These are phyloP conservation scores for Boletellus deceptivus DNA, from an alignment of 1,284 basidiomycete genomes.

Conservation along the genomic window DNA sequence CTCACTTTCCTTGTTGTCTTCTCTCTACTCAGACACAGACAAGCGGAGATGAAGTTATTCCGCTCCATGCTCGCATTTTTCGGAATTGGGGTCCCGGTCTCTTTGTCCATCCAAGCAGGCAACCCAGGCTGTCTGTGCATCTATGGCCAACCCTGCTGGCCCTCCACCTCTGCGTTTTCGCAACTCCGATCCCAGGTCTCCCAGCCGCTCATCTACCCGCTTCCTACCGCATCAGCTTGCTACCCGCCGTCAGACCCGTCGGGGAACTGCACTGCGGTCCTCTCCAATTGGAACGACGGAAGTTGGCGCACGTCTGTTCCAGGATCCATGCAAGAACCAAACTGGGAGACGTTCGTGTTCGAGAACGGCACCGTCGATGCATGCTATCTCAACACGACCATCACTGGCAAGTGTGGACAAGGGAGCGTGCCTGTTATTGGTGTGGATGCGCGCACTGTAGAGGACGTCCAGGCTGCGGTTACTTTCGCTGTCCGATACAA, in stretches of 20 bases:
- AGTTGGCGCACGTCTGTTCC: constrained; percentile 41
- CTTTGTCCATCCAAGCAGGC: neutral
- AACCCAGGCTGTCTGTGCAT: constrained; percentile 10
- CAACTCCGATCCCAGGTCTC: constrained; percentile 30
- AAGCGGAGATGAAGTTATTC: too few species aligned
- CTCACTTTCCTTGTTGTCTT: too few species aligned
- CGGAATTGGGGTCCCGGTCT: neutral
- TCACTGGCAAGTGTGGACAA: constrained; percentile 13
- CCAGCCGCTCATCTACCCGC: constrained; percentile 29
- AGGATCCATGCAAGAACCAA: constrained; percentile 40
- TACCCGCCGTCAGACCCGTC: constrained; percentile 22
- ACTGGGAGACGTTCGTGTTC: constrained; percentile 41
- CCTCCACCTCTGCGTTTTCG: constrained; percentile 34
- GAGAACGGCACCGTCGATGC: constrained; percentile 41
- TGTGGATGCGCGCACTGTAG: constrained; percentile 30
- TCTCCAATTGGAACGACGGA: constrained; percentile 30
- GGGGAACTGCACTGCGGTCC: constrained; percentile 29
- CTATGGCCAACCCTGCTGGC: constrained; percentile 39
- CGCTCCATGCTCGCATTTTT: too few species aligned
- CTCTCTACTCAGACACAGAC: too few species aligned
- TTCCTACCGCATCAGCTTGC: constrained; percentile 26
- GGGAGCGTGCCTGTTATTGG: constrained; percentile 19
- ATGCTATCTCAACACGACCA: constrained; percentile 14
- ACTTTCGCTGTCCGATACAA: constrained; percentile 35
- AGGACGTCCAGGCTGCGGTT: constrained; percentile 39